Conservation (phyloP, 495 filamentous ascomycete species). For the Massariosphaeria phaeospora region DNA sequence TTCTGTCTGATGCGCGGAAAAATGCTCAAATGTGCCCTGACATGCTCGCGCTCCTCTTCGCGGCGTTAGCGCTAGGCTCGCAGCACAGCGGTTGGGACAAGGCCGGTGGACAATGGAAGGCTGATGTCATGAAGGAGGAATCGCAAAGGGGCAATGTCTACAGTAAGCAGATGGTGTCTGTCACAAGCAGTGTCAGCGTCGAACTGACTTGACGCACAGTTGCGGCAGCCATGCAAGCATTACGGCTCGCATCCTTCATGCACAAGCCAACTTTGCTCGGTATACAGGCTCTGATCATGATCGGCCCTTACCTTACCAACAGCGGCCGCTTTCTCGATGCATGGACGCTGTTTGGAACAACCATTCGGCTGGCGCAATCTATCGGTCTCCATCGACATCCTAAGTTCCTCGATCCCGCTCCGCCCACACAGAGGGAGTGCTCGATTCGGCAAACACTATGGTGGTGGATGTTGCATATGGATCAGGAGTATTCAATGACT, state of each 20-base stretch:
- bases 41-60: slow-evolving; percentile 49
- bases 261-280: slow-evolving; percentile 37
- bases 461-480: slow-evolving; percentile 52
- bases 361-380: slow-evolving; percentile 39
- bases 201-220: slow-evolving; percentile 26
- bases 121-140: slow-evolving; percentile 40
- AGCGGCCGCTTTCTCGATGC: slow-evolving; percentile 42
- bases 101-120: slow-evolving; percentile 42
- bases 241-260: slow-evolving; percentile 41
- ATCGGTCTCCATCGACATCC: slow-evolving; percentile 46
- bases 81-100: slow-evolving; percentile 46
- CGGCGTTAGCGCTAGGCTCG: slow-evolving; percentile 44
- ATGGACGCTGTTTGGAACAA: slow-evolving; percentile 42
- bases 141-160: slow-evolving; percentile 41
- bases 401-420: slow-evolving; percentile 43
- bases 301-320: slow-evolving; percentile 42
- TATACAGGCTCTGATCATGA: slow-evolving; percentile 40
- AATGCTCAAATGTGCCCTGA: slow-evolving; percentile 44
- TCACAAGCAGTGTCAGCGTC: neutral
- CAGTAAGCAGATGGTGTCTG: slow-evolving; percentile 33
- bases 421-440: slow-evolving; percentile 40
- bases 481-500: slow-evolving; percentile 49
- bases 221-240: slow-evolving; percentile 42
- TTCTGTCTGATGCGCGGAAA: slow-evolving; percentile 40
- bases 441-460: slow-evolving; percentile 42